A percentile compares a stretch with the other conserved stretches of the same genome.
phyloP scores from a whole-genome alignment of 768 basidiomycete genomes.

The Tylopilus rubrobrunneus region DNA sequence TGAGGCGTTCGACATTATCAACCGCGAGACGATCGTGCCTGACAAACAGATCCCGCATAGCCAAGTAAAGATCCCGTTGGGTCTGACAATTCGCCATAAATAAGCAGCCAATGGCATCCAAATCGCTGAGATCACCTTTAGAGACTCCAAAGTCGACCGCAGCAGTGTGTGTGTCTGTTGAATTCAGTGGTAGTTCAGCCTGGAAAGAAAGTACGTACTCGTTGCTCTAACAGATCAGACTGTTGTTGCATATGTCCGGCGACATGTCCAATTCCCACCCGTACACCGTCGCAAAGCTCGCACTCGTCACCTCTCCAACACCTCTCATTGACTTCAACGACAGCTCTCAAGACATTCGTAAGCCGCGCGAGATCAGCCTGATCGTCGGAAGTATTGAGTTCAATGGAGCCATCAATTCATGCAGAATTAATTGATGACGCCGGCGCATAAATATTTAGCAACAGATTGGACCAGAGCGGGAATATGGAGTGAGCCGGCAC shows the following conservation, averaged over 20 bases:
- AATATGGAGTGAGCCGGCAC: constrained; percentile 70
- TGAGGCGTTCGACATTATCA: constrained; percentile 84
- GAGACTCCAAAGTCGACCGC: constrained; percentile 66
- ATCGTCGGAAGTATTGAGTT: constrained; percentile 29
- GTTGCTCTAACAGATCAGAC: constrained; percentile 68
- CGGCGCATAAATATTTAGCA: constrained; percentile 27
- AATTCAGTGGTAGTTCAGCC: not conserved
- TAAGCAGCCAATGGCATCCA: constrained; percentile 1
- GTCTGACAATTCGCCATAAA: constrained; percentile 36
- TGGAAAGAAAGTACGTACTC: constrained; percentile 44
- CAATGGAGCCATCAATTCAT: constrained; percentile 12
- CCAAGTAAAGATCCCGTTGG: constrained; percentile 83
- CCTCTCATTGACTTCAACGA: constrained; percentile 72
- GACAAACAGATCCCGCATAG: constrained; percentile 81
- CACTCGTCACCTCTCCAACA: constrained; percentile 87
- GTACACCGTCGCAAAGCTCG: constrained; percentile 74
- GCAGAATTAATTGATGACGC: constrained; percentile 1
- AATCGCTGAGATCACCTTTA: constrained; percentile 52
- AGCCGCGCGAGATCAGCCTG: constrained; percentile 84
- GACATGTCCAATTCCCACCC: constrained; percentile 67
- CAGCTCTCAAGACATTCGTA: constrained; percentile 75
- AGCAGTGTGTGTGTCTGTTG: constrained; percentile 57
- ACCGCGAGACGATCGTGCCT: constrained; percentile 86
- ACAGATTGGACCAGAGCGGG: constrained; percentile 41
- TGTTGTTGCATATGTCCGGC: constrained; percentile 66